Base-by-base conservation (phyloP, 257 asterid species). In the Phtheirospermum japonicum region DNA sequence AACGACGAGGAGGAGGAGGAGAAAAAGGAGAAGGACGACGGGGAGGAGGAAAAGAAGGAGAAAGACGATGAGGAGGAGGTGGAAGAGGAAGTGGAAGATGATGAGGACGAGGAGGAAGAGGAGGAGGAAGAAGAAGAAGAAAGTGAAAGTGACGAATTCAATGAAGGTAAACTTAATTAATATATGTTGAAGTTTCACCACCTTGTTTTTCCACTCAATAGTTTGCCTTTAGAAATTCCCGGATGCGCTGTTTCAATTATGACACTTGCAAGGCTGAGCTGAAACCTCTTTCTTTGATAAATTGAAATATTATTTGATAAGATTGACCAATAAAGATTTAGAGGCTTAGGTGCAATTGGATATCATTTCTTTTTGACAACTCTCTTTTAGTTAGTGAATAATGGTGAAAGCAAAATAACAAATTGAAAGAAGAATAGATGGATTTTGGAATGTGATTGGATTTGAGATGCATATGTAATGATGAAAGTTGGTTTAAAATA, bases 91-190 rank as follows among this genome's bases (percentile, higher is more conserved):
- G 80, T 13, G 0, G 77, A 68, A 0, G 76, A 78, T 0, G 85
- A 66, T 0, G 87, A 72, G 0, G 83, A 65, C 0, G 73, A 59
- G 0, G 83, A 72, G 0, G 82, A 59, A 3, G 77, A 36, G 0
- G 84, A 70, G 0, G 80, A 73, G 6, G 80, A 66, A 0, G 83
- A 78, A 13, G 82, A 73, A 10, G 82, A 77, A 13, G 61, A 54
- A 5, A 39, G 32, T 46, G 79, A 77, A 57, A 77, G 75, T 51
- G 96, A 87, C 12, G 99, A 86, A 52, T 79, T 85, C 56, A 70
- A 76, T 73, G 96, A 68, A 77, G 99, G 99, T 92, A 86, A 51
- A 34, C 55, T 59, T 69, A 20, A 62, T 19, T 65, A 31, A 42
- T 17, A 12, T 49, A 58, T 5, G 34, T 52, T 50, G 64, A 61